Conservation (phyloP, 2,329 filamentous ascomycete genomes). For the Ilyonectria robusta region DNA sequence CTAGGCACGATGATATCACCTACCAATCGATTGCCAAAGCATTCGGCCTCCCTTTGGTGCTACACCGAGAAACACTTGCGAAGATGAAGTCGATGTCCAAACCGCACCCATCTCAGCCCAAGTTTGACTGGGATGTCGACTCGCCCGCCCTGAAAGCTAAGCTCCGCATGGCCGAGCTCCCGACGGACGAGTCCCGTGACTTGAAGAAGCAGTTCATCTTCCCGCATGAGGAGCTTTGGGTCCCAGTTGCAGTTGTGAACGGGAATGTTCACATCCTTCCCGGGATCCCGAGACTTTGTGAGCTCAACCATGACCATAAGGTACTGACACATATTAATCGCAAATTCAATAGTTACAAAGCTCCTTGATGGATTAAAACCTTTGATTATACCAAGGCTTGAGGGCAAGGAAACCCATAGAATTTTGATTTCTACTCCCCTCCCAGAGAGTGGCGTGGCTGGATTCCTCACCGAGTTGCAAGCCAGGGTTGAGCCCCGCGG, state of each 20-base stretch:
- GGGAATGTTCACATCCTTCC: conserved; percentile 95
- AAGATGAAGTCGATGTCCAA: conserved; percentile 88
- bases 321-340: conserved; percentile 25
- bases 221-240: conserved; percentile 86
- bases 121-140: conserved; percentile 88
- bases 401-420: conserved; percentile 84
- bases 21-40: conserved; percentile 95
- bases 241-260: conserved; percentile 90
- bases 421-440: conserved; percentile 90
- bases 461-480: conserved; percentile 85
- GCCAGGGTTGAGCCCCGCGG: conserved; percentile 79
- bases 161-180: conserved; percentile 91
- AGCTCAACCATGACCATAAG: conserved; percentile 43
- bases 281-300: conserved; percentile 86
- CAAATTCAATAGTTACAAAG: conserved; percentile 69
- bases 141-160: conserved; percentile 85
- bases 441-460: conserved; percentile 87
- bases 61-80: conserved; percentile 82
- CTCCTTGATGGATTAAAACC: conserved; percentile 85
- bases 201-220: conserved; percentile 83
- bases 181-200: conserved; percentile 77
- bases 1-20: conserved; percentile 95
- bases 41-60: conserved; percentile 81
- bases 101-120: conserved; percentile 78
- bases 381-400: conserved; percentile 77